Evolutionary conservation across 768 basidiomycete species (phyloP).

Genomic region (Tricholoma matsutake): DNA sequence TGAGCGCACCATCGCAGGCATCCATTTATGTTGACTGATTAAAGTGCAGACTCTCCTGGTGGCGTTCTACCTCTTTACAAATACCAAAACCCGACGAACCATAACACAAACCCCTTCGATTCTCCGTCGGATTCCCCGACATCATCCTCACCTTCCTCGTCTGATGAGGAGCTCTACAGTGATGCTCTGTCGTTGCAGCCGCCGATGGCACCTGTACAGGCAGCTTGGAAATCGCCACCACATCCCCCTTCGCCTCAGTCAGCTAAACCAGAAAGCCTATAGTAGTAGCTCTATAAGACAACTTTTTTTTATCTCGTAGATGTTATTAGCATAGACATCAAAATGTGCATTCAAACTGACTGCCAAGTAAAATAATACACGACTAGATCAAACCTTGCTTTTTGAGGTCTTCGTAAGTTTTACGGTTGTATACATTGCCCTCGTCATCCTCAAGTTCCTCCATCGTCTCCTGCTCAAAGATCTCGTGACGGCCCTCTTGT

Average conservation of each 20-base stretch:
- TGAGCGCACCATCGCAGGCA: slow-evolving; percentile 24
- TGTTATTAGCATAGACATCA: not conserved
- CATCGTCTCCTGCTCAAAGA: slow-evolving; percentile 91
- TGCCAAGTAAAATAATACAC: not conserved
- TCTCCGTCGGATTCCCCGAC: slow-evolving; percentile 60
- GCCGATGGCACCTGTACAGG: slow-evolving; percentile 63
- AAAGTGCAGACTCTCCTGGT: slow-evolving; percentile 49
- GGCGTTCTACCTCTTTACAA: slow-evolving; percentile 49
- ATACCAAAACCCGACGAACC: slow-evolving; percentile 29
- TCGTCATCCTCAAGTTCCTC: slow-evolving; percentile 98
- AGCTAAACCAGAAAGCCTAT: slow-evolving; percentile 14
- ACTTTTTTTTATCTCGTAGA: not conserved
- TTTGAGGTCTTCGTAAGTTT: slow-evolving; percentile 97
- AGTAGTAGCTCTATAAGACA: not conserved
- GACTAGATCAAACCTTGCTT: slow-evolving; percentile 85
- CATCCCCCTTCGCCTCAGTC: slow-evolving; percentile 46
- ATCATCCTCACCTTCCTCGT: slow-evolving; percentile 77
- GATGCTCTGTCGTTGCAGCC: slow-evolving; percentile 69
- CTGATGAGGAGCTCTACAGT: slow-evolving; percentile 81
- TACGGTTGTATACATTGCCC: slow-evolving; percentile 96
- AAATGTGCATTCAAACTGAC: slow-evolving; percentile 1
- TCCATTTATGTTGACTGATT: not conserved
- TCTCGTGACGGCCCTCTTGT: slow-evolving; percentile 92
- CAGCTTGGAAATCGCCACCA: slow-evolving; percentile 37
- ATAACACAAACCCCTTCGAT: slow-evolving; percentile 68